These are phyloP conservation scores for Hypoxylon sp. DNA, from an alignment of 2,329 filamentous ascomycete genomes.

Conservation along the genomic window DNA sequence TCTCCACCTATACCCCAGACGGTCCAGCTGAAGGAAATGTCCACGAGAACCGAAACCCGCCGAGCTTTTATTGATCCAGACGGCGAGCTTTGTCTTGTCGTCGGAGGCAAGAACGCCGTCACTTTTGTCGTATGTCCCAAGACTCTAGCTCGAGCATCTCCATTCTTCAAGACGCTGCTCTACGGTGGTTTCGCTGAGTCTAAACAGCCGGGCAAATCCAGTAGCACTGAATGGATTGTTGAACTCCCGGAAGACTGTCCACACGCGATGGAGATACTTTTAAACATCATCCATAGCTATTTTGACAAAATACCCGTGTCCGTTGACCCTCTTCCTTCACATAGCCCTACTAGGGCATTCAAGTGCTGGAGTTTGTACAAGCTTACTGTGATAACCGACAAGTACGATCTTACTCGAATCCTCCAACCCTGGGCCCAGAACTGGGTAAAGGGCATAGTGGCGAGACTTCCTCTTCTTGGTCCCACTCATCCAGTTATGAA, in stretches of 20 bases:
- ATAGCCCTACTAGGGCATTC: not conserved
- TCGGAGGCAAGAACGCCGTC: slow-evolving; percentile 34
- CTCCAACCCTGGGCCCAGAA: slow-evolving; percentile 46
- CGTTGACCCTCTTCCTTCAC: not conserved
- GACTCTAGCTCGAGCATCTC: slow-evolving; percentile 47
- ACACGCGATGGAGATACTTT: slow-evolving; percentile 49
- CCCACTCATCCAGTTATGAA: not conserved
- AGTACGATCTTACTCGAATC: slow-evolving; percentile 49
- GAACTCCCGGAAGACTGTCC: slow-evolving; percentile 54
- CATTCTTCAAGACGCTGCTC: slow-evolving; percentile 47
- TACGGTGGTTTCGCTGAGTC: slow-evolving; percentile 49
- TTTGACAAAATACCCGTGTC: slow-evolving; percentile 48
- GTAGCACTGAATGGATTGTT: slow-evolving; percentile 45
- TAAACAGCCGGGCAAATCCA: slow-evolving; percentile 15
- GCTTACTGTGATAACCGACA: slow-evolving; percentile 48
- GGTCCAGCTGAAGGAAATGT: not conserved
- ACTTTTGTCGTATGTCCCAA: slow-evolving; percentile 48
- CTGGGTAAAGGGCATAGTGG: not conserved
- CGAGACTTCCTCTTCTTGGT: not conserved
- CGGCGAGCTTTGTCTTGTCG: slow-evolving; percentile 43
- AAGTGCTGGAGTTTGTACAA: slow-evolving; percentile 38
- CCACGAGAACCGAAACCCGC: not conserved
- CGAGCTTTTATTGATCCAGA: slow-evolving; percentile 42
- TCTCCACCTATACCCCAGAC: not conserved
- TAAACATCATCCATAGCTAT: slow-evolving; percentile 54